Evolutionary conservation across 345 rosid species (phyloP).

Genomic region (Boechera divaricarpa): DNA sequence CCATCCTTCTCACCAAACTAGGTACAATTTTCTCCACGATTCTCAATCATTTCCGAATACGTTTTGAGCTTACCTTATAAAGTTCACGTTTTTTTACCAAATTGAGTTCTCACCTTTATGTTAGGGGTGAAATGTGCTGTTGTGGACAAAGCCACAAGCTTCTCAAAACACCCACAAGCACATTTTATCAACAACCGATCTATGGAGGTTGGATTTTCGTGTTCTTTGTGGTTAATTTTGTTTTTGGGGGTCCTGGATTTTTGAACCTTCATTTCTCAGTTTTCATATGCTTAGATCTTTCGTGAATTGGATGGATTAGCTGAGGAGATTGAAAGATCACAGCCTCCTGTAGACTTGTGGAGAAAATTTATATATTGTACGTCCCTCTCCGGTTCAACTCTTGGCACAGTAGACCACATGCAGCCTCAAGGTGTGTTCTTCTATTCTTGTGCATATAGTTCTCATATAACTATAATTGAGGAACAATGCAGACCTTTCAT

Average conservation of each 20-base stretch:
- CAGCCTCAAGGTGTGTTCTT: conserved; percentile 79
- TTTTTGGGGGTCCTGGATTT: not conserved
- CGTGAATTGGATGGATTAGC: conserved; percentile 82
- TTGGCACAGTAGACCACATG: conserved; percentile 96
- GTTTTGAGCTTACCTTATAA: not conserved
- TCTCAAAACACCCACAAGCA: conserved; percentile 89
- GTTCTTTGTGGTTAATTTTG: not conserved
- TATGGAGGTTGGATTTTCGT: conserved; percentile 75
- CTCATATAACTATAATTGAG: not conserved
- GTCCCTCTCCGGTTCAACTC: conserved; percentile 79
- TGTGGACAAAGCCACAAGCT: conserved; percentile 72
- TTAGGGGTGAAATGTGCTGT: conserved; percentile 76
- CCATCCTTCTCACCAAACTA: conserved; percentile 78
- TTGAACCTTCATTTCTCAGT: conserved; percentile 1
- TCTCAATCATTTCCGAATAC: too few species aligned
- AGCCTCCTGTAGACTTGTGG: conserved; percentile 91
- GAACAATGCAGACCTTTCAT: conserved; percentile 6
- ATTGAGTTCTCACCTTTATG: conserved; percentile 26
- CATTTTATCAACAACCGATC: conserved; percentile 96
- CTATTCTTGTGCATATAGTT: not conserved
- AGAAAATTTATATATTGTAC: conserved; percentile 93
- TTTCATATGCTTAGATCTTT: conserved; percentile 57
- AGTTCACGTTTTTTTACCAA: conserved; percentile 3
- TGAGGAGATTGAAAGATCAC: conserved; percentile 79
- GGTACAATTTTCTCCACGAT: conserved; percentile 46